Evolutionary conservation across 2,329 filamentous ascomycete species (phyloP), one percentile per base, ranked within the genome.

Genomic region (Colletotrichum sp.): DNA sequence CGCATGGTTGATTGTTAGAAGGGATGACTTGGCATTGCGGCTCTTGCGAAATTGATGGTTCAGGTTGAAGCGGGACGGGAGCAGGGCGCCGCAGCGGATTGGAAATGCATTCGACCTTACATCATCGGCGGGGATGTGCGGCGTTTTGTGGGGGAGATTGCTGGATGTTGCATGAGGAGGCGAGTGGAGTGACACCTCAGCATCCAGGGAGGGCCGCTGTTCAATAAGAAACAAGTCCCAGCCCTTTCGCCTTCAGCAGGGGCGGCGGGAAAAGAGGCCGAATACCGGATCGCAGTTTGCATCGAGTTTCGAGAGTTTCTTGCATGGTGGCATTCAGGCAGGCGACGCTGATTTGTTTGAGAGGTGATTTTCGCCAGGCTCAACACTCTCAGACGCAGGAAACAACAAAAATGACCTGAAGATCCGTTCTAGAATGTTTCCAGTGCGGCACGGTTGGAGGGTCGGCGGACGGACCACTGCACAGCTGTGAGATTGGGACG

Each of bases 91-190:
- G 62, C 36, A 24, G 66, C 24, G 69, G 49, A 30, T 71, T 60
- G 36, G 60, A 55, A 39, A 63, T 34, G 64, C 64, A 73, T 52
- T 76, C 64, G 52, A 36, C 71, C 70, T 76, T 69, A 74, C 74
- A 76, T 76, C 74, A 76, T 76, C 66, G 59, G 73, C 44, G 70
- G 73, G 73, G 70, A 73, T 49, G 39, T 63, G 63, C 72, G 69
- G 44, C 63, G 64, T 39, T 69, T 69, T 60, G 57, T 69, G 70
- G 73, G 70, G 70, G 26, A 52, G 39, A 59, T 69, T 69, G 70
- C 44, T 39, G 26, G 59, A 73, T 49, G 74, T 65, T 74, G 74
- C 74, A 74, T 76, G 65, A 76, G 73, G 59, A 65, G 64, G 55
- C 52, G 49, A 30, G 74, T 69, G 71, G 65, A 73, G 71, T 74